Evolutionary conservation across 306 rosid genomes (phyloP).

Genomic region (Trichosanthes cucumerina): DNA sequence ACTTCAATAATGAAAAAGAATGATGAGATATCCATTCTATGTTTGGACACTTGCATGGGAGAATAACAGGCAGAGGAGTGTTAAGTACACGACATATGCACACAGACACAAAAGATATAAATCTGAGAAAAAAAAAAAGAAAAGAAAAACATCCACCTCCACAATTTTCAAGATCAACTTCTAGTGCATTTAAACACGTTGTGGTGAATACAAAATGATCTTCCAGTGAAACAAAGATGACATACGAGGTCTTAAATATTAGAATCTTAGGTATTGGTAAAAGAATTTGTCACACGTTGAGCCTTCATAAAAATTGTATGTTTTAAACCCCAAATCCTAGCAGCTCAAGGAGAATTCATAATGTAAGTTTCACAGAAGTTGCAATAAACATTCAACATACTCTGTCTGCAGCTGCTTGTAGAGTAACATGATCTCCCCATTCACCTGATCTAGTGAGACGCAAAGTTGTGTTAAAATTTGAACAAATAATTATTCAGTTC

Average conservation of each 20-base stretch:
- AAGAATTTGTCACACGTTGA: not conserved
- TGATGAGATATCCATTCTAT: not conserved
- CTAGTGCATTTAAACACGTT: not conserved
- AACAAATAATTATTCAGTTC: constrained; percentile 23
- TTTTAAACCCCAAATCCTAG: not conserved
- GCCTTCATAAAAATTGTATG: not conserved
- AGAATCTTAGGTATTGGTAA: not conserved
- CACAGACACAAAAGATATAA: not conserved
- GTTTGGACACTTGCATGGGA: not conserved
- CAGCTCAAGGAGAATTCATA: not conserved
- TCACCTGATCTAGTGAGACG: constrained; percentile 70
- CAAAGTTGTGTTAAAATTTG: constrained; percentile 13
- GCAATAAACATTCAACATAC: constrained; percentile 33
- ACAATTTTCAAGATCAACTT: not conserved
- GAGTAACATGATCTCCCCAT: constrained; percentile 98
- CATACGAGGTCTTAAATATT: not conserved
- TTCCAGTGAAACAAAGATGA: not conserved
- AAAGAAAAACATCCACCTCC: not conserved
- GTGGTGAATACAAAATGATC: not conserved
- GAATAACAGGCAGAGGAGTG: not conserved
- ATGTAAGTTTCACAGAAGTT: not conserved
- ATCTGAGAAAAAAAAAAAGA: too few relatives aligned
- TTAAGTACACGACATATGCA: not conserved
- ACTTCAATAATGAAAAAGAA: not conserved
- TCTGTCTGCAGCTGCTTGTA: constrained; percentile 94